Conservation (phyloP, 331 rosid genomes). For the Pyrus hybrid region DNA sequence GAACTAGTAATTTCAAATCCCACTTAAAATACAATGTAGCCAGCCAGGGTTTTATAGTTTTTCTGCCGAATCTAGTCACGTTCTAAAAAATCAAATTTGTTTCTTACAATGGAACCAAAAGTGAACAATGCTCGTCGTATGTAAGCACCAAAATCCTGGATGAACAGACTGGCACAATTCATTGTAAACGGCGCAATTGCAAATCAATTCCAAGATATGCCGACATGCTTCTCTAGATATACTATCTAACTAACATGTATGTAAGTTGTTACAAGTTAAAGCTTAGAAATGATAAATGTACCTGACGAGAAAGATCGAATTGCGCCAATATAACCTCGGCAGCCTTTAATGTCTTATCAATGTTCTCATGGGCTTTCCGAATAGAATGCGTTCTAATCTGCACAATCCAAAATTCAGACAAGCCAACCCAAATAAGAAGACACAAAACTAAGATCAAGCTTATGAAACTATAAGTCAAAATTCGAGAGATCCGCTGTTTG, state of each 20-base stretch:
- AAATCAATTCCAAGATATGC: background rate
- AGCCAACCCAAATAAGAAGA: background rate
- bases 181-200: background rate
- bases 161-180: background rate
- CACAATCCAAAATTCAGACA: slow-evolving; percentile 2
- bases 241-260: background rate
- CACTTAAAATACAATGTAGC: background rate
- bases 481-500: slow-evolving; percentile 32
- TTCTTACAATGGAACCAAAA: background rate
- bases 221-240: too few species aligned
- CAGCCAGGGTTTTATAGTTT: background rate
- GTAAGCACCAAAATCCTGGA: background rate
- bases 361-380: slow-evolving; percentile 93
- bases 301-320: slow-evolving; percentile 91
- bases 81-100: background rate
- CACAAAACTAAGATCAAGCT: slow-evolving; percentile 1
- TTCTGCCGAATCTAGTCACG: background rate
- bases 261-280: background rate
- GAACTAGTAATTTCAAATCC: background rate
- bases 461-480: slow-evolving; percentile 2
- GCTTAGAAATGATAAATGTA: background rate
- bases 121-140: background rate
- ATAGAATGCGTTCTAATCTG: slow-evolving; percentile 89
- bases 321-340: slow-evolving; percentile 82
- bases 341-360: slow-evolving; percentile 79